Base-by-base conservation (phyloP, 1,284 basidiomycete species). In the Acaromyces ingoldii region DNA sequence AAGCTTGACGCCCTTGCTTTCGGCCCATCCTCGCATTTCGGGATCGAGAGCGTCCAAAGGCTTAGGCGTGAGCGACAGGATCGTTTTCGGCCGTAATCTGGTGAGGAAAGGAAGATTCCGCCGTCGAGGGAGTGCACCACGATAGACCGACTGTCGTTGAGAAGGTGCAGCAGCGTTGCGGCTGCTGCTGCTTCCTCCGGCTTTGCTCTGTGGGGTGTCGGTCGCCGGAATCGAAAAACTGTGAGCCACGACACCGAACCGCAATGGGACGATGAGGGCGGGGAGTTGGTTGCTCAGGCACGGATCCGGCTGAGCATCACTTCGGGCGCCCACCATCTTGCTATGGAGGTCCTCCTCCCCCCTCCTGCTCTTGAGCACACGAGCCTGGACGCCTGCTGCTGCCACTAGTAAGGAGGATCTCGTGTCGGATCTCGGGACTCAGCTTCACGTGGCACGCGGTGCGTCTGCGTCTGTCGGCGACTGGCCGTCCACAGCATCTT, bases 31-130 rank as follows among this genome's bases (percentile, higher is more conserved):
- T n/a, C 49, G 43, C n/a, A 74, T 25, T 2, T 39, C 45, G 3
- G 50, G 44, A 40, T 72, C 67, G 26, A 59, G 55, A 15, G 33
- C 36, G 22, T 62, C 62, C 31, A 73, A 58, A 9, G 72, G 63
- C 48, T 71, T 66, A 6, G 72, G 72, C 6, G 70, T 74, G 19
- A 74, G 59, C 22, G 63, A 67, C 30, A 74, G 60, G 25, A 74
- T 64, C 11, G 72, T 67, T 17, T 63, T 60, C 2, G 72, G 57
- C 28, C 65, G 61, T 26, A 74, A 51, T 6, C 65, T 57, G 4
- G 62, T 58, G 22, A 74, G 69, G 49, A 73, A 74, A 31, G 46
- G 61, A 17, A 73, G 54, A 36, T 74, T 67, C 24, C 72, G 62
- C 2, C 57, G 37, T 48, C 67, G 70, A 3, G 72, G 72, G 41